These are phyloP conservation scores for Hirsutella rhossiliensis DNA, from an alignment of 2,329 filamentous ascomycete species.

Conservation along the genomic window DNA sequence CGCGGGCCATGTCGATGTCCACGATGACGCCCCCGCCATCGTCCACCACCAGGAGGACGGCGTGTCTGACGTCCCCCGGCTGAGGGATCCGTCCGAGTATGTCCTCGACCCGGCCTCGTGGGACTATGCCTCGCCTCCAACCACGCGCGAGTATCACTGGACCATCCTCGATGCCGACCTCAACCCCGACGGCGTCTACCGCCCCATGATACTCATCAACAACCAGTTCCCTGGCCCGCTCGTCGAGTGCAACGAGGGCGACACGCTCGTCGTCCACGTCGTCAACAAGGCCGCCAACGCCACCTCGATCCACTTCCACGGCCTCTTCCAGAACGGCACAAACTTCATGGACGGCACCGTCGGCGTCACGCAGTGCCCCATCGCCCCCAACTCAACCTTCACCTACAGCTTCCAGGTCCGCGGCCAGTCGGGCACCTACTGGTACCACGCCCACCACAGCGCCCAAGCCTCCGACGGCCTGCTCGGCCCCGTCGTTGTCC, in stretches of 20 bases:
- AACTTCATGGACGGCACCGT: slow-evolving; percentile 63
- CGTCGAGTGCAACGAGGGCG: slow-evolving; percentile 62
- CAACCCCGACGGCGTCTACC: slow-evolving; percentile 47
- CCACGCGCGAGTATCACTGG: slow-evolving; percentile 47
- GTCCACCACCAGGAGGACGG: slow-evolving; percentile 15
- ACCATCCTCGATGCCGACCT: slow-evolving; percentile 42
- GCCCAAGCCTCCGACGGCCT: slow-evolving; percentile 58
- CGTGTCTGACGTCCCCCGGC: slow-evolving; percentile 8
- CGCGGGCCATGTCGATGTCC: not conserved
- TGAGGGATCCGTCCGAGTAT: slow-evolving; percentile 35
- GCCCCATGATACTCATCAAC: slow-evolving; percentile 58
- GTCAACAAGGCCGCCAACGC: slow-evolving; percentile 55
- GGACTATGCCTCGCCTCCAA: slow-evolving; percentile 37
- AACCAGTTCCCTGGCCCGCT: slow-evolving; percentile 62
- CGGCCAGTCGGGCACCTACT: slow-evolving; percentile 35
- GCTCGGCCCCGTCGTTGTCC: slow-evolving; percentile 54
- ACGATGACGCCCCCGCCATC: not conserved
- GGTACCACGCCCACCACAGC: slow-evolving; percentile 55
- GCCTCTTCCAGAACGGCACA: slow-evolving; percentile 65
- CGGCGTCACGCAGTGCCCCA: slow-evolving; percentile 55
- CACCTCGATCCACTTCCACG: slow-evolving; percentile 65
- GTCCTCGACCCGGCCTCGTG: slow-evolving; percentile 39
- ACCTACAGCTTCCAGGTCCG: slow-evolving; percentile 57
- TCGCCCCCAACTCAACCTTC: slow-evolving; percentile 49
- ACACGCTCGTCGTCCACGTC: slow-evolving; percentile 57